A percentile compares a stretch with the other conserved stretches of the same genome.
Conservation (phyloP, 495 filamentous ascomycete species). For the Penicillium angulare region DNA sequence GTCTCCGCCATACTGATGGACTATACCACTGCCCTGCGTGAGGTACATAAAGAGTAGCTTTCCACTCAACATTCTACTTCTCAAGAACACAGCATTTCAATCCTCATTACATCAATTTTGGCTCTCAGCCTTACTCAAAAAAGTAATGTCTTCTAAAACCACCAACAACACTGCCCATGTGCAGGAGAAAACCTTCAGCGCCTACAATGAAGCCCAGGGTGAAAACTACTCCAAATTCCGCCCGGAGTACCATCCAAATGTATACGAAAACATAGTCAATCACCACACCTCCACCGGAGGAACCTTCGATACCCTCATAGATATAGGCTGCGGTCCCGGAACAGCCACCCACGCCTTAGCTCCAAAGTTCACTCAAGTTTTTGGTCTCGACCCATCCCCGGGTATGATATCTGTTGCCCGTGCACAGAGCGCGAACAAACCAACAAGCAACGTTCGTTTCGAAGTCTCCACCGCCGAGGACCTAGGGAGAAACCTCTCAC, state of each 20-base stretch:
- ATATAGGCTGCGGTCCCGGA: conserved; percentile 58
- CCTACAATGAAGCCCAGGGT: conserved; percentile 42
- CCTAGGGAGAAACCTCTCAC: conserved; percentile 18
- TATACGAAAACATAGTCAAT: conserved; percentile 46
- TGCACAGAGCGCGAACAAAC: conserved; percentile 24
- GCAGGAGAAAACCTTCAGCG: conserved; percentile 39
- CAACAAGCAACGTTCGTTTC: conserved; percentile 34
- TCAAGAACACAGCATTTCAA: not conserved
- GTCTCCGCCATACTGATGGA: no score
- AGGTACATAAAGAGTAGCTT: not conserved
- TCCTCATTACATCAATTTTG: not conserved
- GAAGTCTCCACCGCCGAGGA: conserved; percentile 44
- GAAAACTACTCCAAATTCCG: conserved; percentile 41
- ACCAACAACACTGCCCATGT: not conserved
- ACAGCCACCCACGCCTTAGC: conserved; percentile 37
- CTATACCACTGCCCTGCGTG: not conserved
- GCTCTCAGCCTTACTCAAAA: not conserved
- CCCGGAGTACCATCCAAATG: conserved; percentile 34
- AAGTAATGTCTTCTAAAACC: not conserved
- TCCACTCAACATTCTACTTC: no score
- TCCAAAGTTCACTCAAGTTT: conserved; percentile 36
- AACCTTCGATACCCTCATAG: conserved; percentile 38
- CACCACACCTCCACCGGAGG: conserved; percentile 51
- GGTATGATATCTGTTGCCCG: conserved; percentile 52
- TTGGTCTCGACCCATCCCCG: conserved; percentile 50